Evolutionary conservation across 306 rosid species (phyloP), one percentile per base, ranked within the genome.

Genomic region (Sesbania bispinosa): DNA sequence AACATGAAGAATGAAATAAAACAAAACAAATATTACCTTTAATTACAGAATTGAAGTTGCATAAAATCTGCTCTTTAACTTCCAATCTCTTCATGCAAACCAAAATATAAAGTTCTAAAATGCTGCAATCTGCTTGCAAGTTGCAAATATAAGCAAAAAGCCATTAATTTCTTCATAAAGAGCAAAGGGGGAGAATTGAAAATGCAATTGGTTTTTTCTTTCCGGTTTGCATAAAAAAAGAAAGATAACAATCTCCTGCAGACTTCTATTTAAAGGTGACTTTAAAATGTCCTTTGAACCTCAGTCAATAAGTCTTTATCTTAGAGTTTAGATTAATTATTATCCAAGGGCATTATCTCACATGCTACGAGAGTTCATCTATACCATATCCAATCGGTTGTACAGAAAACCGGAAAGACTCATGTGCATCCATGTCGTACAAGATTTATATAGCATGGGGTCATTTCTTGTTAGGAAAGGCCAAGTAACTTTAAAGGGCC

Each of bases 51-150:
- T 80, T 90, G 85, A 94, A 94, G 87, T 94, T 94, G 85, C 88
- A 90, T 1, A 86, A 78, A 71, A 71, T 90, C 57, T 94, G 82
- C 79, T 90, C 98, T 83, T 89, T 90, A 39, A 79, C 81, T 67
- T 90, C 97, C 94, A 89, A 79, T 77, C 96, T 88, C 87, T 81
- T 90, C 97, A 90, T 85, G 87, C 98, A 88, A 48, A 89, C 95
- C 89, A 94, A 71, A 67, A 94, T 80, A 66, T 90, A 79, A 62
- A 94, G 92, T 88, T 94, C 98, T 82, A 94, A 79, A 61, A 87
- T 59, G 66, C 91, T 88, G 77, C 96, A 88, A 86, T 85, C 98
- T 94, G 95, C 47, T 63, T 76, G 69, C 75, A 60, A 46, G 65
- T 35, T 15, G 54, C 48, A 68, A 33, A 48, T 39, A 61, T 41